Evolutionary conservation across 2,329 filamentous ascomycete genomes (phyloP).

Genomic region (Xylariomycetidae sp.): DNA sequence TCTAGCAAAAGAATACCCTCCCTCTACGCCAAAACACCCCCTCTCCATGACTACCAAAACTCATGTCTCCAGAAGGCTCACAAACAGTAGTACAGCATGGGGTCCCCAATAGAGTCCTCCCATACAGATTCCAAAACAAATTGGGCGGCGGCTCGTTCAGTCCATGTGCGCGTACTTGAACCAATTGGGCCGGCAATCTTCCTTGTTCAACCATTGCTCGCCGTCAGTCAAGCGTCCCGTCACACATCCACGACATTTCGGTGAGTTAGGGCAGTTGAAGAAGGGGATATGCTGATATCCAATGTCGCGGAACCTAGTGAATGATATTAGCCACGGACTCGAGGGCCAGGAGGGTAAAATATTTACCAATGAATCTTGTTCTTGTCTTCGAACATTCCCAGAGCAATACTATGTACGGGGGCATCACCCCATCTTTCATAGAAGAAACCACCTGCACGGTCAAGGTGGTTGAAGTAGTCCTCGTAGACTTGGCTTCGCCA

Average conservation of each 20-base stretch:
- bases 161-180: conserved; percentile 90
- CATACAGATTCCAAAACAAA: no score
- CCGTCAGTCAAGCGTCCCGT: conserved; percentile 86
- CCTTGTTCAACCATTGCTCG: conserved; percentile 75
- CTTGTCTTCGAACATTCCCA: conserved; percentile 88
- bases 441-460: conserved; percentile 93
- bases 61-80: no score
- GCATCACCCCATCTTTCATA: conserved; percentile 99
- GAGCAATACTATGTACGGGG: conserved; percentile 88
- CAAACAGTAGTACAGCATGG: no score
- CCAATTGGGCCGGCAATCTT: conserved; percentile 95
- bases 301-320: conserved; percentile 89
- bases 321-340: conserved; percentile 11
- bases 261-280: conserved; percentile 97
- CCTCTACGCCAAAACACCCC: conserved; percentile 18
- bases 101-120: no score
- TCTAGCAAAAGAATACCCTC: no score
- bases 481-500: conserved; percentile 89
- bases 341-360: conserved; percentile 10
- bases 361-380: conserved; percentile 90
- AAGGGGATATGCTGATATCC: conserved; percentile 98
- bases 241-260: conserved; percentile 86
- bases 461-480: conserved; percentile 93
- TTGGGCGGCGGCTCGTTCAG: no score
- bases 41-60: conserved; percentile 17